Conservation (phyloP, 345 rosid genomes). For the Arabidopsis arenosa region DNA sequence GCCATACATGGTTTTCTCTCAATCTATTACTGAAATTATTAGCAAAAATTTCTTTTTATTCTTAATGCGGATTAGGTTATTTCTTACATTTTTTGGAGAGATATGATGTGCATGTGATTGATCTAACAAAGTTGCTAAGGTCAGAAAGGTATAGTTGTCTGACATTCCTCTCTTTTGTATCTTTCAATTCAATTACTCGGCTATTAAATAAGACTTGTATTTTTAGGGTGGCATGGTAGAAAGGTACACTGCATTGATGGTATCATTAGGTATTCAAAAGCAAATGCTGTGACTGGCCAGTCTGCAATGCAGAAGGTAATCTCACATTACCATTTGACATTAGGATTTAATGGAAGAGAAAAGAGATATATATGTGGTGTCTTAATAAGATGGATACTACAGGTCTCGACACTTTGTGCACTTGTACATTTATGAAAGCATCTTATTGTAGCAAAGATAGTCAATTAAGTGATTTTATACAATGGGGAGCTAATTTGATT, state of each 20-base stretch:
- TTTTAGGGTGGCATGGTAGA: conserved; percentile 77
- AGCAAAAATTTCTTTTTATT: not conserved
- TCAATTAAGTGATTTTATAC: conserved; percentile 16
- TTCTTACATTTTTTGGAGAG: conserved; percentile 60
- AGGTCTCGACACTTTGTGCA: not conserved
- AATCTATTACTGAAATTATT: not conserved
- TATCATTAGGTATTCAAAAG: conserved; percentile 88
- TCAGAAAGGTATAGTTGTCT: conserved; percentile 72
- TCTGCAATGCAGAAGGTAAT: conserved; percentile 88
- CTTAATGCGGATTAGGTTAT: not conserved
- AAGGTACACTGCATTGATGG: conserved; percentile 87
- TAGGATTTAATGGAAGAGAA: not conserved
- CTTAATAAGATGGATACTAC: conserved; percentile 5
- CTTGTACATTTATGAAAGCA: not conserved
- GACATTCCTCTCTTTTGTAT: conserved; percentile 20
- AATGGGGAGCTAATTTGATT: not conserved
- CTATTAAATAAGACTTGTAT: conserved; percentile 25
- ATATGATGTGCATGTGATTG: conserved; percentile 85
- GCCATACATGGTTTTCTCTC: not conserved
- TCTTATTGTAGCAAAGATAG: conserved; percentile 19
- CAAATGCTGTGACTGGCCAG: conserved; percentile 75
- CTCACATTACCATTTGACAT: conserved; percentile 23
- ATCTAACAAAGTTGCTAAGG: conserved; percentile 87
- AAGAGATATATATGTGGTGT: conserved; percentile 1
- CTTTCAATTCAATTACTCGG: conserved; percentile 18